Evolutionary conservation across 2,329 filamentous ascomycete species (phyloP).

Genomic region (Fusarium nematophilum): DNA sequence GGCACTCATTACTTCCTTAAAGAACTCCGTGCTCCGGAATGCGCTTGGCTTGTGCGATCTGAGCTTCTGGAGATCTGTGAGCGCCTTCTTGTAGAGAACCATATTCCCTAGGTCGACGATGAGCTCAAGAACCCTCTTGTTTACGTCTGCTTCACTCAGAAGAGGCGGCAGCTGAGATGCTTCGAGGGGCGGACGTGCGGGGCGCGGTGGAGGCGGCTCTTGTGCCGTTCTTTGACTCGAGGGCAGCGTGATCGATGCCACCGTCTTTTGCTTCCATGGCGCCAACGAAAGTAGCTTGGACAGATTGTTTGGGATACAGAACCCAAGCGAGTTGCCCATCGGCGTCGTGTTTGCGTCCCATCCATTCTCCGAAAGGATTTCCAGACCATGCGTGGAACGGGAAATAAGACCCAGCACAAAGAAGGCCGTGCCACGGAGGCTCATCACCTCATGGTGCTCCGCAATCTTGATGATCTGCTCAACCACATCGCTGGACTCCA

Average conservation of each 20-base stretch:
- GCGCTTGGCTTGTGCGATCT: constrained; percentile 79
- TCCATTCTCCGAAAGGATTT: constrained; percentile 88
- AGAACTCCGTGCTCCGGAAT: constrained; percentile 82
- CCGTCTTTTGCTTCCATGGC: constrained; percentile 67
- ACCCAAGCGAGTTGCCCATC: constrained; percentile 84
- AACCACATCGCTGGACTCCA: constrained; percentile 91
- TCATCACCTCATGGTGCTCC: constrained; percentile 88
- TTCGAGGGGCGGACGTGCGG: constrained; percentile 57
- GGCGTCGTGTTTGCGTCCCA: constrained; percentile 93
- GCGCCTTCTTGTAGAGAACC: constrained; percentile 88
- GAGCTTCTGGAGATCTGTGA: constrained; percentile 83
- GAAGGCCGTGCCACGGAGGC: constrained; percentile 93
- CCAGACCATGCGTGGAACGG: constrained; percentile 88
- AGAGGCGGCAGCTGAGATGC: constrained; percentile 55
- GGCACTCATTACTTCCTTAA: constrained; percentile 85
- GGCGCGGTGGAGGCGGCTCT: constrained; percentile 55
- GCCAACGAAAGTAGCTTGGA: constrained; percentile 79
- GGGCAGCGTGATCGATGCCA: constrained; percentile 59
- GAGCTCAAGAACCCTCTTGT: constrained; percentile 83
- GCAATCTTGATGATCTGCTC: constrained; percentile 89
- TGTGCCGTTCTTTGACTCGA: constrained; percentile 64
- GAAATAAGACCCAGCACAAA: constrained; percentile 95
- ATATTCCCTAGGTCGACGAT: constrained; percentile 93
- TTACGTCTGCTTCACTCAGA: constrained; percentile 72
- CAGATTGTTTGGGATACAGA: constrained; percentile 86